Evolutionary conservation across 2,329 filamentous ascomycete genomes (phyloP), one percentile per base, ranked within the genome.

Genomic region (Chaetothyriales sp.): DNA sequence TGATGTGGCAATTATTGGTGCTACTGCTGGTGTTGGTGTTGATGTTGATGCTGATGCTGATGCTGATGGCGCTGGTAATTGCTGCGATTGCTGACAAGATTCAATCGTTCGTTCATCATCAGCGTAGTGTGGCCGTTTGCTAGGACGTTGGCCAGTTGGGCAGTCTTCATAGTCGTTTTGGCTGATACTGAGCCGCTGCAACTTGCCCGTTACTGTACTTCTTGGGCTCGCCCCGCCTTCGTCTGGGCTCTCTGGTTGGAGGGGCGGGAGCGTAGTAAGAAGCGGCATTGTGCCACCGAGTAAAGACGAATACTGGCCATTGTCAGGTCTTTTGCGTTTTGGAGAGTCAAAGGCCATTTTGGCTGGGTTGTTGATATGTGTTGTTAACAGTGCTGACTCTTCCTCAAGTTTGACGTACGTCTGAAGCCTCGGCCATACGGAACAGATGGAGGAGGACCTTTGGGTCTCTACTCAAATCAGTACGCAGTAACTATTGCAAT

Each of bases 141-240:
- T 39, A 4, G 10, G 32, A 5, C 32, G 32, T 15, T 39, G 3
- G 12, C 15, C 32, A 39, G 32, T 39, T 9, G 12, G 2, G 10
- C 10, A 39, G 9, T 39, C 10, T 9, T 15, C 32, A 5, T 39
- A 39, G 10, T 39, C 32, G 32, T 15, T 15, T 12, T 39, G 32
- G 32, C 32, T 15, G 32, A 39, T 10, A 39, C 32, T 10, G 32
- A 72, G 63, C 36, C 62, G 59, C 22, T 54, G 52, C 22, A 56
- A 55, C 20, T 47, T 49, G 44, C 49, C 49, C 39, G 53, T 50
- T n/a, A 57, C 48, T 49, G 53, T 56, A 9, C 49, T 52, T 18
- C 52, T 49, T 12, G 54, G 54, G 50, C 52, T 57, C 7, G 44
- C 51, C 44, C 46, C 52, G 9, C 43, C 48, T 19, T 55, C 53